Percentiles rank a stretch among this genome's conserved stretches.
phyloP scores from a whole-genome alignment of 225 moss, liverwort and hornwort species.

The Climacium dendroides region DNA sequence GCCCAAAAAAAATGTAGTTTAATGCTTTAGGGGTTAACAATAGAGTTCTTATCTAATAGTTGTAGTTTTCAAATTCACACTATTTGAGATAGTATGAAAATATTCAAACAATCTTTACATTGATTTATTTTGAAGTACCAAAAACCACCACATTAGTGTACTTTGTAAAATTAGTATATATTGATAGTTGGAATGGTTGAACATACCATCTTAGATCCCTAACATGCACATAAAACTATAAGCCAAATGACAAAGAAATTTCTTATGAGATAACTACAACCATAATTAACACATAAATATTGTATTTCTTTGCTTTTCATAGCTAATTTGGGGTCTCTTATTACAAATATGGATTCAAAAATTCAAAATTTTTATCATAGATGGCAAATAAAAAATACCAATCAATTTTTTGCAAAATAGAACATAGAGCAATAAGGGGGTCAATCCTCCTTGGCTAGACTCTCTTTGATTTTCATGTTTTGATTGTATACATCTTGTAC shows the following conservation, averaged over 20 bases:
- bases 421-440: too few relatives aligned
- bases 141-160: rapidly evolving
- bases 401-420: too few relatives aligned
- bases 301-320: too few relatives aligned
- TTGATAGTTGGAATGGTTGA: not conserved
- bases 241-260: not conserved
- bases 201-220: rapidly evolving
- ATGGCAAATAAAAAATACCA: too few relatives aligned
- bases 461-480: rapidly evolving
- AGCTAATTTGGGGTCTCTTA: too few relatives aligned
- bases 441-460: too few relatives aligned
- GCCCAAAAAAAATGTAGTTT: too few relatives aligned
- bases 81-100: not conserved
- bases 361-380: too few relatives aligned
- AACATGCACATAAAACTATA: not conserved
- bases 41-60: rapidly evolving
- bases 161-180: too few relatives aligned
- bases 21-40: too few relatives aligned
- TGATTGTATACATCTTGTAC: not conserved
- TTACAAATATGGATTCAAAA: too few relatives aligned
- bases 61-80: not conserved
- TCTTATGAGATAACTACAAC: not conserved
- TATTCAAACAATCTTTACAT: not conserved
- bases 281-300: rapidly evolving
- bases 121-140: rapidly evolving